Evolutionary conservation across 306 rosid species (phyloP), one percentile per base, ranked within the genome.

Genomic region (Vigna mungo): DNA sequence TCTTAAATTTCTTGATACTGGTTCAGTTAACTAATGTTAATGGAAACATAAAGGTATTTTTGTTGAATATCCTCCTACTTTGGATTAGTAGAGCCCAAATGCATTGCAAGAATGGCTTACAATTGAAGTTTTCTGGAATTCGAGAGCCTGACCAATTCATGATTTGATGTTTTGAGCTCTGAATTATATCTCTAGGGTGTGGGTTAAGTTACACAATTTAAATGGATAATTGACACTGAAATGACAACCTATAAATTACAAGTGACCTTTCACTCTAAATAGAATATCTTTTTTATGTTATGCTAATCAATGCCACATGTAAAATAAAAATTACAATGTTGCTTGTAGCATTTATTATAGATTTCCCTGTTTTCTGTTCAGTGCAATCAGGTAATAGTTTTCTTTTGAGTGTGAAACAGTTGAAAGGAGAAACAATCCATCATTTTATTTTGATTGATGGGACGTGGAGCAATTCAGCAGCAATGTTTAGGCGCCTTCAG

Each of bases 381-480:
- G 76, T 71, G 79, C 72, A 68, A 72, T 78, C 44, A 18, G 70
- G 73, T 88, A 84, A 53, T 83, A 72, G 36, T 80, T 81, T 84
- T 76, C 49, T 68, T 68, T 84, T 83, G 56, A 80, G 80, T 81
- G 25, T 86, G 78, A 84, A 83, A 75, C 92, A 91, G 94, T 76
- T 75, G 73, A 81, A 88, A 84, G 88, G 58, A 63, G 90, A 88
- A 74, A 79, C 68, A 72, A 81, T 77, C 52, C 86, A 85, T 78
- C 94, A 94, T 86, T 92, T 94, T 75, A 86, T 94, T 85, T 87
- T 94, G 81, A 88, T 94, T 86, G 98, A 94, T 84, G 98, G 98
- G 55, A 94, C 98, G n/a, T 94, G 97, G 98, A 94, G 92, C 84
- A 94, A 90, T 84, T 94, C 98, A 64, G 97, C 87, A 69, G 97